Base-by-base conservation (phyloP, 257 asterid genomes). In the Salvia miltiorrhiza region DNA sequence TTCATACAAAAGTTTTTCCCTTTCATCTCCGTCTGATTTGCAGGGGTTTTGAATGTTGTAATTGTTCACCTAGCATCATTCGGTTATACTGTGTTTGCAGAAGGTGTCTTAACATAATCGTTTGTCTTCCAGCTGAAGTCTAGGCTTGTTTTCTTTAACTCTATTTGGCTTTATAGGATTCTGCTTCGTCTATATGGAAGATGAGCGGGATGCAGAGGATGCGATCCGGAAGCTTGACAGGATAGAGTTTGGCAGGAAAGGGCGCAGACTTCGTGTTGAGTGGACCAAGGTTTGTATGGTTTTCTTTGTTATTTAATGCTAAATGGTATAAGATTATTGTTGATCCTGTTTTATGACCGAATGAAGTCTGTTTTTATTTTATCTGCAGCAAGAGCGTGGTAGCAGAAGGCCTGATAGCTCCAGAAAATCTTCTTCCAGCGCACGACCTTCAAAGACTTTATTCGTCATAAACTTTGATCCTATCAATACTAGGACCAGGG, bases 191-290 rank as follows among this genome's bases (percentile, higher is more conserved):
- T 88, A 90, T 39, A 93, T 93, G 97, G 97, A 88, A 78, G 98
- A 93, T 64, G 98, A 90, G 69, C 88, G 87, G 26, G 98, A 88
- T 80, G 98, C 93, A 62, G 97, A 90, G 69, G 96, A 90, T 78
- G 97, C 97, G 1, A 83, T 93, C 26, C 75, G 97, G 79, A 88
- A 82, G 74, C 95, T 93, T 40, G 98, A 93, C 81, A 76, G 90
- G 77, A 80, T 84, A 54, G 96, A 90, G 75, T 93, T 93, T 71
- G 98, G 98, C 71, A 85, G 86, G 67, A 90, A 85, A 78, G 92
- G 94, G 44, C 96, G 90, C 37, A 81, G 87, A 63, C 85, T 93
- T 44, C 94, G 97, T 35, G 86, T 93, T 33, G 98, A 93, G 74
- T 90, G 94, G 97, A 88, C 96, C 20, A 90, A 87, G 96, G 98